Evolutionary conservation across 495 filamentous ascomycete genomes (phyloP), one percentile per base, ranked within the genome.

Genomic region (Opeltia flavorubescens): DNA sequence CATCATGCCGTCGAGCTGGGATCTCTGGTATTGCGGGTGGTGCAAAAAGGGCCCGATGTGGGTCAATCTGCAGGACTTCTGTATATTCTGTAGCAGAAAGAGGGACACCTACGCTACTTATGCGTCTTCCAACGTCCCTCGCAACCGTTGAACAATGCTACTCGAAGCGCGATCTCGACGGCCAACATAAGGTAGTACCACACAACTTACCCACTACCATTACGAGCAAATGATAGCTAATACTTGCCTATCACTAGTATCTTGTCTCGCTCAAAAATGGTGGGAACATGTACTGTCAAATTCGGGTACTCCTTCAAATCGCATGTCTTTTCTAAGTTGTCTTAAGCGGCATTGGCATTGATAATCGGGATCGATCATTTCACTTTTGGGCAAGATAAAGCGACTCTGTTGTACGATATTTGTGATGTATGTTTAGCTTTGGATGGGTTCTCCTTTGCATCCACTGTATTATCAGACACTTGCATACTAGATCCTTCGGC

Each of bases 11-110:
- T 6, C 38, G 25, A 1, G 3, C 20, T 21, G 0, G 5, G 38
- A 41, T 4, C 1, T 41, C 20, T 52, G 50, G 50, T 48, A 15
- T 17, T 52, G 50, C 25, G 46, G 50, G 9, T 28, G 39, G 13
- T 52, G 50, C 25, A 15, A 7, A 17, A 5, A 35, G 0, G 50
- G 50, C 12, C 46, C 46, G 7, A 52, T 52, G 46, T 31, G 9
- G 4, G 21, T 40, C 21, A 26, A 27, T 24, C 13, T 38, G 23
- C 11, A 33, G 1, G 15, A 29, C 20, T 33, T 44, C 34, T 52
- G 50, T 31, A 13, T 40, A 5, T 30, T 12, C 9, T 52, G 50
- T 30, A 8, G 24, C 2, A 39, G 46, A 7, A 21, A 17, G 39
- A 43, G 21, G 36, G 50, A 52, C 29, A 11, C 2, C 3, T 41